Evolutionary conservation across 768 basidiomycete genomes (phyloP), one percentile per base, ranked within the genome.

Genomic region (Candolleomyces aberdarensis): DNA sequence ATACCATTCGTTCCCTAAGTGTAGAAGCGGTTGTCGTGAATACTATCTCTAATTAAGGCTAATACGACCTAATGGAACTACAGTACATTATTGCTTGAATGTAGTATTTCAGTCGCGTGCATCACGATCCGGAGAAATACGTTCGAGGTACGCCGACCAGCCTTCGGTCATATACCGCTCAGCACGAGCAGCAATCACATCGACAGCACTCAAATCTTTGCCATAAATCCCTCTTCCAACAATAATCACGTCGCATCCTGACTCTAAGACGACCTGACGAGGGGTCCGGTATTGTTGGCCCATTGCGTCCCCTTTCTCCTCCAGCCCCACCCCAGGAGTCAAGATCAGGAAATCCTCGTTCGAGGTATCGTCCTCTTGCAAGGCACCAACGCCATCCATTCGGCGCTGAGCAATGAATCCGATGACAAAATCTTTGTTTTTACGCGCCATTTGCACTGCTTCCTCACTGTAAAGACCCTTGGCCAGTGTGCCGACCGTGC

Each of bases 241-340:
- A 61, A 99, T 98, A 70, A 98, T 98, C 20, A 98, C 83, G 75
- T 99, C 97, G 71, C 92, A 92, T 31, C 94, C 96, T 49, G 83
- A 84, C 49, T 89, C 85, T 17, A 84, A 70, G 31, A 99, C 78
- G 26, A 96, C 96, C 71, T 96, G 82, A 36, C 82, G 75, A 1
- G 97, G 97, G 3, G 95, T 94, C 59, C 93, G 80, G 73, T 98
- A 98, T 72, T 97, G 94, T 74, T 98, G 96, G 17, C 96, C 97
- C 88, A 95, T 89, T 10, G 77, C 75, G 72, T 98, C 97, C 8
- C 90, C 91, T 58, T 83, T 85, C 13, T 71, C 70, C 63, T 92
- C 92, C 50, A 98, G 78, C 14, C 90, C 92, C 22, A 99, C 94
- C 2, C 97, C 97, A 3, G 97, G 97, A 0, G 96, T 93, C 63